phyloP scores from a whole-genome alignment of 2,329 filamentous ascomycete genomes.

The Lachnellula subtilissima region DNA sequence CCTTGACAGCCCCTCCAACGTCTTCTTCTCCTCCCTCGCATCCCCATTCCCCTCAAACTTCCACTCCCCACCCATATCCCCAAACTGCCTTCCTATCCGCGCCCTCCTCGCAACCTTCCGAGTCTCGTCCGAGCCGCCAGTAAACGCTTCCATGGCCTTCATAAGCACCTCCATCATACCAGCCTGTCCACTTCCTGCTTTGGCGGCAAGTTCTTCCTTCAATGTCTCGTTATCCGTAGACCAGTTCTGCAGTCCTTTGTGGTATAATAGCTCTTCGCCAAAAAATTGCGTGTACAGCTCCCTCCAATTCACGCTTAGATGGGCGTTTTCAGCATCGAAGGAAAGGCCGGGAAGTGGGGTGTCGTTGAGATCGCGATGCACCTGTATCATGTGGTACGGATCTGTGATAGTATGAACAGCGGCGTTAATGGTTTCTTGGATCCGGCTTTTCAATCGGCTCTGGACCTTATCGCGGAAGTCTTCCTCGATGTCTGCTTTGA shows the following conservation, averaged over 20 bases:
- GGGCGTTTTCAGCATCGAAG: constrained; percentile 1
- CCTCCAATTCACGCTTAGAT: constrained; percentile 10
- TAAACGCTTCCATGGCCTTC: constrained; percentile 8
- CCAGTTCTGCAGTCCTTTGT: not conserved
- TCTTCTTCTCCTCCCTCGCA: not conserved
- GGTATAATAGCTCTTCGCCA: constrained; percentile 9
- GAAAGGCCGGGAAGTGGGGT: constrained; percentile 7
- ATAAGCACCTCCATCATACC: constrained; percentile 2
- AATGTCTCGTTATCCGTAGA: not conserved
- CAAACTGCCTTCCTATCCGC: constrained; percentile 5
- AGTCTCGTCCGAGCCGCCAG: not conserved
- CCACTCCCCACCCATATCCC: constrained; percentile 6
- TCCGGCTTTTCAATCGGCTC: not conserved
- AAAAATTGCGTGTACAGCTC: constrained; percentile 8
- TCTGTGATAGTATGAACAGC: not conserved
- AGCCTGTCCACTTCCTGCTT: constrained; percentile 4
- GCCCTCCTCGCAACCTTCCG: constrained; percentile 9
- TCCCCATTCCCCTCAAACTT: not conserved
- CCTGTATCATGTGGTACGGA: constrained; percentile 7
- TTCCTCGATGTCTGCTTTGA: not conserved
- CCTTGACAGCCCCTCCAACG: not conserved
- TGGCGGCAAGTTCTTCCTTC: constrained; percentile 1
- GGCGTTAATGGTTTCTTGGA: not conserved
- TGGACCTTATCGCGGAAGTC: not conserved
- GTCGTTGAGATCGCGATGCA: constrained; percentile 12